Percentiles rank a stretch among this genome's conserved stretches.
Conservation (phyloP, 164 flowering plant species). For the Sedum album region DNA sequence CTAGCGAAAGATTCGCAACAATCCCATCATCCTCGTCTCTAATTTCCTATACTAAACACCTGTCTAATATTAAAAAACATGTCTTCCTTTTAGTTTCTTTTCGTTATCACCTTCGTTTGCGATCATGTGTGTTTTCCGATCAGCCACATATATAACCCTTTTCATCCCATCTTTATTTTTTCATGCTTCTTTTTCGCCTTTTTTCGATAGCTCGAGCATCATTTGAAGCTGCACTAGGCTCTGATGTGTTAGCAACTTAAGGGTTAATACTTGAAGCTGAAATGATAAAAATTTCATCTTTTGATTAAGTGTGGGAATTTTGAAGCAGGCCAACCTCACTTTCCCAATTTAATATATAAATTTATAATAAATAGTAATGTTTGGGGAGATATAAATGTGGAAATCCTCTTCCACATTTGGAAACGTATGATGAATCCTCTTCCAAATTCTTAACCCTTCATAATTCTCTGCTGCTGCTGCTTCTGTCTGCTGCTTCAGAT, state of each 20-base stretch:
- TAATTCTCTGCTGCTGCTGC: neutral
- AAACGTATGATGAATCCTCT: conserved; percentile 6
- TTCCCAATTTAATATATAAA: neutral
- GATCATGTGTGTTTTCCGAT: conserved; percentile 1
- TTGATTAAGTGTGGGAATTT: neutral
- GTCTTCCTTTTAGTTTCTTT: neutral
- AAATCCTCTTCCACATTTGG: conserved; percentile 5
- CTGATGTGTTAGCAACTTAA: neutral
- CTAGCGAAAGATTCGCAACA: neutral
- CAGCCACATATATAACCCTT: neutral
- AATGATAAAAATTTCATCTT: neutral
- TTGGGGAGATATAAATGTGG: no score
- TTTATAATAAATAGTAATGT: neutral
- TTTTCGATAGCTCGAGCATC: neutral
- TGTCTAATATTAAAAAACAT: neutral
- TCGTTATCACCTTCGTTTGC: neutral
- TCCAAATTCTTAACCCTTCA: conserved; percentile 1
- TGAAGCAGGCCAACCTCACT: neutral
- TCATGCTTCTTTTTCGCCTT: neutral
- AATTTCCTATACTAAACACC: neutral
- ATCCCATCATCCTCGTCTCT: neutral
- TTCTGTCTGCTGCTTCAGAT: conserved; percentile 1
- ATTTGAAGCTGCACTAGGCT: neutral
- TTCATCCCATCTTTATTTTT: neutral
- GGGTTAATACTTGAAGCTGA: neutral